phyloP scores from a whole-genome alignment of 208 protist genomes.

The Wallacemonas rigidus region DNA sequence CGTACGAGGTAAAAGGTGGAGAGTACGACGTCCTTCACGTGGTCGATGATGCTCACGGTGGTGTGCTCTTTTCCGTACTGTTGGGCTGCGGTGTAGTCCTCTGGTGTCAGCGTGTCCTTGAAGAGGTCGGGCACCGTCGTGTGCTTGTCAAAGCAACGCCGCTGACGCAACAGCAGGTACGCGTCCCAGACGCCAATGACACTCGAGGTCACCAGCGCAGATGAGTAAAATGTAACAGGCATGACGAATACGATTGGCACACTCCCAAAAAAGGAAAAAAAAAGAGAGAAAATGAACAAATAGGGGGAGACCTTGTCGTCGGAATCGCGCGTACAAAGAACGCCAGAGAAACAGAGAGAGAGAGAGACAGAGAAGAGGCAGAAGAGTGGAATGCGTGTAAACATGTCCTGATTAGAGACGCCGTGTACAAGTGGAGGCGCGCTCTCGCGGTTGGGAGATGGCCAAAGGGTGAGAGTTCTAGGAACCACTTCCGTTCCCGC shows the following conservation, averaged over 20 bases:
- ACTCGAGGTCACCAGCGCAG: constrained; percentile 48
- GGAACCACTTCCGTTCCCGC: too few species aligned
- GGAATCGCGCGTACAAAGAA: background rate
- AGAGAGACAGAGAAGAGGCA: background rate
- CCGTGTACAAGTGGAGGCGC: too few species aligned
- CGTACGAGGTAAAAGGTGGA: constrained; percentile 37
- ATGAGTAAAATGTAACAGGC: constrained; percentile 34
- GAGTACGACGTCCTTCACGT: constrained; percentile 38
- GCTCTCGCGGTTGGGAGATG: too few species aligned
- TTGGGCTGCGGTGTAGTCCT: constrained; percentile 52
- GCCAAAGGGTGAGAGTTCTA: too few species aligned
- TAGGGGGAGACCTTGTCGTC: background rate
- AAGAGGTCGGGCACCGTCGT: constrained; percentile 29
- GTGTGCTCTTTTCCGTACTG: constrained; percentile 41
- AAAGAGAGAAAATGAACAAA: constrained; percentile 17
- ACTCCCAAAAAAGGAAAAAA: constrained; percentile 13
- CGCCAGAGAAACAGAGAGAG: background rate
- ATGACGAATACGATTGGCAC: background rate
- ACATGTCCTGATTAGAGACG: background rate
- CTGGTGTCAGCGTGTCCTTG: constrained; percentile 28
- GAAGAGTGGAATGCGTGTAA: background rate
- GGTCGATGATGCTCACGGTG: constrained; percentile 32
- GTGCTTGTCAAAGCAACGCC: constrained; percentile 23
- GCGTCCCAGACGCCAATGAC: constrained; percentile 50
- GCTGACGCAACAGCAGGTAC: constrained; percentile 58